Conservation (phyloP, 768 basidiomycete species). For the Mrakia frigida region DNA sequence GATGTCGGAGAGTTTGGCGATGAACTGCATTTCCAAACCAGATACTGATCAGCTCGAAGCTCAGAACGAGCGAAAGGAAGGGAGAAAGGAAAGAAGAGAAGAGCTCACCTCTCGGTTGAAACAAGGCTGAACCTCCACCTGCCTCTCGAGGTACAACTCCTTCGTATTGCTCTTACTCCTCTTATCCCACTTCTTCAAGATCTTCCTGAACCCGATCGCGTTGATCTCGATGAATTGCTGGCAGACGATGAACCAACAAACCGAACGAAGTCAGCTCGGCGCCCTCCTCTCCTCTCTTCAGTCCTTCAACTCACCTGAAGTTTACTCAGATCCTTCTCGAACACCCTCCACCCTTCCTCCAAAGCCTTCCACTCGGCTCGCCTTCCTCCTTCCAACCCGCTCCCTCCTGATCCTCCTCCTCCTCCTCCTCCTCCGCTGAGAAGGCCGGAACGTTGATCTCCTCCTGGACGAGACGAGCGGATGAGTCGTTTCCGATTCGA, state of each 20-base stretch:
- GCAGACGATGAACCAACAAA: background rate
- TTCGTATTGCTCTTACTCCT: conserved; percentile 90
- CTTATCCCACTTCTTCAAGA: conserved; percentile 98
- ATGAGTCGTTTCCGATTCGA: conserved; percentile 79
- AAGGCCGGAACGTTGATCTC: background rate
- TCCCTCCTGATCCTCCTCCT: too few species aligned
- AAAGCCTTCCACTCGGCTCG: conserved; percentile 93
- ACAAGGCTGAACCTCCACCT: conserved; percentile 97
- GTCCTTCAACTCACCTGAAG: conserved; percentile 62
- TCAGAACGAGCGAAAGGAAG: background rate
- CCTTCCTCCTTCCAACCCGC: conserved; percentile 39
- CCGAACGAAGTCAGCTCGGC: background rate
- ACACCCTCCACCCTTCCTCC: conserved; percentile 88
- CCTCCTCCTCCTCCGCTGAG: too few species aligned
- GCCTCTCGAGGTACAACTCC: conserved; percentile 89
- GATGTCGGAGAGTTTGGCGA: conserved; percentile 89
- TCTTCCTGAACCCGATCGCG: conserved; percentile 92
- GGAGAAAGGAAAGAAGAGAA: background rate
- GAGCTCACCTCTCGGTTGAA: conserved; percentile 80
- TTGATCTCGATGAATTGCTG: conserved; percentile 98
- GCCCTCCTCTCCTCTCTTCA: background rate
- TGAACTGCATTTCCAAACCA: conserved; percentile 56
- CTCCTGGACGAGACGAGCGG: conserved; percentile 13
- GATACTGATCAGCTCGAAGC: too few species aligned
- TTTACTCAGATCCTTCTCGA: conserved; percentile 91